These are phyloP conservation scores for Talaromyces marneffei DNA, from an alignment of 2,329 filamentous ascomycete species.

Conservation along the genomic window DNA sequence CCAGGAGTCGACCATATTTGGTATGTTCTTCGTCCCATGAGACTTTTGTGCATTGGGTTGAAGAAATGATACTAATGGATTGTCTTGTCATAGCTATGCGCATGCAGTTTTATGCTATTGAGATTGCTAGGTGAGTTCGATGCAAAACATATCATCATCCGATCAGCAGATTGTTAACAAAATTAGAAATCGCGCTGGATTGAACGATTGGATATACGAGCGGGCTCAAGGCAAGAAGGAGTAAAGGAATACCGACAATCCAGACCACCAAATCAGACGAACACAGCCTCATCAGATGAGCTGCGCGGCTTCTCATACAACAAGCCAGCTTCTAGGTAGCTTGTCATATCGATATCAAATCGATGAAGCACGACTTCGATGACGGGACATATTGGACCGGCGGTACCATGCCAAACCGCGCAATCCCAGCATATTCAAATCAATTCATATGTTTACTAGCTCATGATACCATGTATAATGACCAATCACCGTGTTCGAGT, in stretches of 20 bases:
- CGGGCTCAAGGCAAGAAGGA: conserved; percentile 56
- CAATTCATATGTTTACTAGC: background rate
- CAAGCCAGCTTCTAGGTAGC: background rate
- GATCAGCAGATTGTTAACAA: conserved; percentile 13
- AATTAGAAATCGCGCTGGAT: conserved; percentile 68
- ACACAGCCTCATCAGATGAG: background rate
- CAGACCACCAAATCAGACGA: background rate
- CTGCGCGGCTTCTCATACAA: background rate
- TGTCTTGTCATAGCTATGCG: conserved; percentile 49
- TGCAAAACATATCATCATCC: background rate
- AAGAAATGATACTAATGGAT: background rate
- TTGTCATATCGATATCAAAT: background rate
- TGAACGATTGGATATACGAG: conserved; percentile 98
- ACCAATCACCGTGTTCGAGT: background rate
- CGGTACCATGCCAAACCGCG: background rate
- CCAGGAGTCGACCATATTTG: conserved; percentile 85
- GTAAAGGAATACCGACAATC: conserved; percentile 32
- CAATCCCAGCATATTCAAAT: background rate
- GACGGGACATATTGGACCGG: background rate
- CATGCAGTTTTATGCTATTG: conserved; percentile 80
- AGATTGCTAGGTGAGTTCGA: conserved; percentile 56
- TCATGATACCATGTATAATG: conserved; percentile 3
- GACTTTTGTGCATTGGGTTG: no score
- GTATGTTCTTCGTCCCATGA: conserved; percentile 43
- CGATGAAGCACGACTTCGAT: background rate